Evolutionary conservation across 2,329 filamentous ascomycete genomes (phyloP).

Genomic region (Chrysosporium queenslandicum): DNA sequence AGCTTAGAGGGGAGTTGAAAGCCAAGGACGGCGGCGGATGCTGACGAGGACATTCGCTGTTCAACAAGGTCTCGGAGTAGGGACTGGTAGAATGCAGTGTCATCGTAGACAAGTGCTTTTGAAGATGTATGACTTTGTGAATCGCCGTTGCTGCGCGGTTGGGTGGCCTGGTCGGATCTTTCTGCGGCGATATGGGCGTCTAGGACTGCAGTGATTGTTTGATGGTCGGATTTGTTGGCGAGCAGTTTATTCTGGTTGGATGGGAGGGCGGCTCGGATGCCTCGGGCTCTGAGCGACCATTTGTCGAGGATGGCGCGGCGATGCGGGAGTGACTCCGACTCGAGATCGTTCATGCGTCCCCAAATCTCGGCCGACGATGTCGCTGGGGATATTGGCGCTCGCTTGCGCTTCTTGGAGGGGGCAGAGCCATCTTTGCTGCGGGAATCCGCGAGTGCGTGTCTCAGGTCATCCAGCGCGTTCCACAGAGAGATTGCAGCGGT

Average conservation of each 20-base stretch:
- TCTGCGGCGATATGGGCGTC: constrained; percentile 38
- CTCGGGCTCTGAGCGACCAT: constrained; percentile 74
- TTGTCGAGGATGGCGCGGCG: constrained; percentile 71
- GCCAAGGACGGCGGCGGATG: constrained; percentile 39
- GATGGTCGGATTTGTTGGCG: constrained; percentile 43
- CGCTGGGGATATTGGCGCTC: constrained; percentile 34
- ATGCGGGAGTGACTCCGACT: constrained; percentile 49
- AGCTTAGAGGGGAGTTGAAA: constrained; percentile 24
- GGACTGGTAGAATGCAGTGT: constrained; percentile 88
- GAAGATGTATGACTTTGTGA: constrained; percentile 19
- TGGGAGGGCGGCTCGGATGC: constrained; percentile 40
- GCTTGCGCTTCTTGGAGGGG: constrained; percentile 38
- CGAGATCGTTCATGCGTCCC: constrained; percentile 58
- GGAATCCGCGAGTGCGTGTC: constrained; percentile 31
- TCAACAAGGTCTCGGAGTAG: constrained; percentile 89
- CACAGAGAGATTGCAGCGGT: constrained; percentile 75
- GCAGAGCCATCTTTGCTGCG: constrained; percentile 26
- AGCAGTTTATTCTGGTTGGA: constrained; percentile 47
- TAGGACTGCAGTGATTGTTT: constrained; percentile 40
- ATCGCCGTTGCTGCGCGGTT: constrained; percentile 15
- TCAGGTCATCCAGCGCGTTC: constrained; percentile 51
- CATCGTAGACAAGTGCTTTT: constrained; percentile 61
- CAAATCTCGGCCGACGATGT: constrained; percentile 59
- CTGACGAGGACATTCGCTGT: constrained; percentile 56
- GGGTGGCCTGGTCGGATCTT: constrained; percentile 20